Base-by-base conservation (phyloP, 208 protist species). In the Trypanosoma avium region DNA sequence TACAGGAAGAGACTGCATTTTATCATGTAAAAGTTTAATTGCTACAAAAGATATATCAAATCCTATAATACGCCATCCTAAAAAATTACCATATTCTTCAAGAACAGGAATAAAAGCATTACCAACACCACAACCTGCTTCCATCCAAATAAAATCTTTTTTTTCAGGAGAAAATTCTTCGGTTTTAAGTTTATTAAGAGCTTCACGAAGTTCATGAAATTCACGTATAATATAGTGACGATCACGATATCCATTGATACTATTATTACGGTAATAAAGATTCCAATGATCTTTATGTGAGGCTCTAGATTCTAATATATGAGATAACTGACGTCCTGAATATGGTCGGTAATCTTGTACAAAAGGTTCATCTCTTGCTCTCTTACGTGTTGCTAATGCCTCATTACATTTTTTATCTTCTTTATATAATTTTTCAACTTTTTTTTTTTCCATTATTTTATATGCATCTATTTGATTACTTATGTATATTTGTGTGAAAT, bases 101-200 rank as follows among this genome's bases (percentile, higher is more conserved):
- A 97, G 73, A 46, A 98, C 62, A 6, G 96, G 94, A 42, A 97
- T 71, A 53, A 96, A 79, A 2, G 96, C 91, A 60, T 97, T 97
- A 9, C 96, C 96, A 30, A 97, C 96, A n/a, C 96, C 96, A 78
- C 96, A 98, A 8, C 96, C 96, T 3, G 86, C 81, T 69, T 98
- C 94, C 77, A 98, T 82, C 83, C 85, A 93, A 22, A 70, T 19
- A 35, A 63, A 2, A 43, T 62, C 69, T 30, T 43, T 10, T n/a
- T 42, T 9, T 13, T 42, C 36, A 42, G 75, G 61, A 43, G 85
- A 85, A 12, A 57, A 33, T 7, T 49, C 10, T 6, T 42, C 43
- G 13, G 22, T 32, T 60, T 71, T 36, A 4, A 54, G 26, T 53
- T 2, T 29, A 50, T 52, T 40, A 43, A 40, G 61, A 38, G 74